These are phyloP conservation scores for Lathyrus aphaca DNA, from an alignment of 306 rosid genomes.

Conservation along the genomic window DNA sequence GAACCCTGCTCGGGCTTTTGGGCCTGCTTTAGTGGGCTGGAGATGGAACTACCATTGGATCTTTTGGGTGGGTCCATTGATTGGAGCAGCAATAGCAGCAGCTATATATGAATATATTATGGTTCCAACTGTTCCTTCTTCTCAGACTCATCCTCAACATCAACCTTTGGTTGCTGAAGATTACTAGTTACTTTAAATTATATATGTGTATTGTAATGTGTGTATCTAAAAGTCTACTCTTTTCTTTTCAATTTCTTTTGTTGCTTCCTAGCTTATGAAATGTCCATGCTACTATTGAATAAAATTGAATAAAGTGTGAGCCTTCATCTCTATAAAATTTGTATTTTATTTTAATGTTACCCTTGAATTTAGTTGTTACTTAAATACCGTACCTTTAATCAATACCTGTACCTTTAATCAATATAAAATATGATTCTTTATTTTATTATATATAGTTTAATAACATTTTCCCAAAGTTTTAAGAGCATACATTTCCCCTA, in stretches of 20 bases:
- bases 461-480: no score
- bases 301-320: background rate
- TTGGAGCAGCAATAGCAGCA: constrained; percentile 86
- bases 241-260: background rate
- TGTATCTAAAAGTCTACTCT: background rate
- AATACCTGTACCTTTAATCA: no score
- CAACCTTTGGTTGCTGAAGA: constrained; percentile 94
- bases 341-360: no score
- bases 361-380: no score
- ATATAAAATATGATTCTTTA: no score
- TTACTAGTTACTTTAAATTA: constrained; percentile 48
- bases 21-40: constrained; percentile 89
- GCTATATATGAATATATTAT: constrained; percentile 72
- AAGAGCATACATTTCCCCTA: no score
- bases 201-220: background rate
- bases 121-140: constrained; percentile 69
- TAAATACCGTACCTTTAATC: no score
- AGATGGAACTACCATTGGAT: constrained; percentile 91
- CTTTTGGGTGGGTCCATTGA: constrained; percentile 84
- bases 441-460: no score
- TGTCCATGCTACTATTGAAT: background rate
- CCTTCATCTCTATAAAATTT: background rate
- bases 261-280: background rate
- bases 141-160: constrained; percentile 56
- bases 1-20: constrained; percentile 96